Base-by-base conservation (phyloP, 116 monocot species). In the Zostera marina region DNA sequence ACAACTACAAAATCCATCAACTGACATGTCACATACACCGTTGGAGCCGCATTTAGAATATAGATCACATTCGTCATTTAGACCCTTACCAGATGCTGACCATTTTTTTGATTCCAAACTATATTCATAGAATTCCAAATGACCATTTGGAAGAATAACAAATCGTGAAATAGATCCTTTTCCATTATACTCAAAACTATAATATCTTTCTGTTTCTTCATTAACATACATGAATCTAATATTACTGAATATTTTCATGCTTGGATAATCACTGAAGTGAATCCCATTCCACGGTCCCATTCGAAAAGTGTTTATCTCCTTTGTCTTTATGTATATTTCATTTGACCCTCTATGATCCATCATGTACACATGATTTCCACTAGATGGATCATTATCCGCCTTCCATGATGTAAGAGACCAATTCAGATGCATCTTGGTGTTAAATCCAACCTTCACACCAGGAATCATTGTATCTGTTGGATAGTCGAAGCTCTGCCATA, bases 401-500 rank as follows among this genome's bases (percentile, higher is more conserved):
- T 14, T 72, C 72, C 72, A 72, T 6, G 67, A 60, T 2, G 49
- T 62, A 7, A 73, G 44, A 13, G 16, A 25, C 42, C 60, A 43
- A 42, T 66, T 60, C 0, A 32, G 60, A 23, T 63, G n/a, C n/a
- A n/a, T n/a, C 32, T 14, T 65, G 42, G 66, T 41, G 19, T 78
- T 58, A 22, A 59, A 42, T 6, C 78, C 74, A 8, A 82, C 6
- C 47, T 62, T 74, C 78, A 78, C 72, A 5, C 56, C 57, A 1
- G 78, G 62, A 2, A 82, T 58, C 25, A 74, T 23, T 3, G 82
- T 68, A 59, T 82, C 69, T 3, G 76, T 73, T 4, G 78, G 82
- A 62, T 68, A 22, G 39, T 77, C 71, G 63, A 78, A 78, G 63
- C 78, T 82, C 42, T 75, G 68, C 78, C 78, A 78, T 4, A 53